Evolutionary conservation across 2,329 filamentous ascomycete species (phyloP).

Genomic region (Calonectria honghensis): DNA sequence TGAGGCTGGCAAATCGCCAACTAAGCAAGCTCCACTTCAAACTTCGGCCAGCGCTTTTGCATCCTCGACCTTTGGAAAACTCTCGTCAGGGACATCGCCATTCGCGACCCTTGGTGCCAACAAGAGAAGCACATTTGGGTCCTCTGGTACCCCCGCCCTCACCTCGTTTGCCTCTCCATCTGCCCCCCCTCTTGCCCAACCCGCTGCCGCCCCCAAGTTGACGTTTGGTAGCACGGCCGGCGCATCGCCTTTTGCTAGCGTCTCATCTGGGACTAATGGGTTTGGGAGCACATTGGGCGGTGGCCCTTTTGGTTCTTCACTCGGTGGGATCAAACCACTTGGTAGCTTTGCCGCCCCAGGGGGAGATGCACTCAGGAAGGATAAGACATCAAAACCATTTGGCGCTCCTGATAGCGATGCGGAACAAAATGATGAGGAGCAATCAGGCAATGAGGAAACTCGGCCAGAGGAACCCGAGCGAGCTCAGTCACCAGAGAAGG

Average conservation of each 20-base stretch:
- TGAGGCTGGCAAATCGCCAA: conserved; percentile 49
- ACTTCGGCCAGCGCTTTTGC: conserved; percentile 79
- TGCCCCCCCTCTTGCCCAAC: conserved; percentile 54
- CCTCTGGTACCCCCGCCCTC: conserved; percentile 61
- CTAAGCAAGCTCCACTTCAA: conserved; percentile 55
- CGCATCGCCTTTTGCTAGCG: conserved; percentile 69
- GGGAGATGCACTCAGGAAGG: conserved; percentile 67
- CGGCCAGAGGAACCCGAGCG: conserved; percentile 69
- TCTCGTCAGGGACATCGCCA: conserved; percentile 78
- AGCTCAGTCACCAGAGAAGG: conserved; percentile 69
- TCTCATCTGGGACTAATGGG: conserved; percentile 64
- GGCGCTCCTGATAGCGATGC: conserved; percentile 83
- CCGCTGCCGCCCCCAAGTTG: conserved; percentile 65
- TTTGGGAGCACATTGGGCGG: conserved; percentile 70
- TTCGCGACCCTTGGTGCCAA: conserved; percentile 75
- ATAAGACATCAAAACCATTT: conserved; percentile 82
- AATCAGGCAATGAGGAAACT: conserved; percentile 64
- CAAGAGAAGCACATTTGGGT: conserved; percentile 71
- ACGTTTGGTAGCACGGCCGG: conserved; percentile 66
- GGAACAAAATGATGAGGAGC: conserved; percentile 68
- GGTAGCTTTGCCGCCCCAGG: conserved; percentile 83
- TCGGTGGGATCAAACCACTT: conserved; percentile 68
- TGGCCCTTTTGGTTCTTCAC: conserved; percentile 60
- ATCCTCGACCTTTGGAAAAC: conserved; percentile 80
- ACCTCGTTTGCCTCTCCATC: conserved; percentile 60